These are phyloP conservation scores for Rhododendron kiyosumense DNA, from an alignment of 148 eudicot genomes.

Conservation along the genomic window DNA sequence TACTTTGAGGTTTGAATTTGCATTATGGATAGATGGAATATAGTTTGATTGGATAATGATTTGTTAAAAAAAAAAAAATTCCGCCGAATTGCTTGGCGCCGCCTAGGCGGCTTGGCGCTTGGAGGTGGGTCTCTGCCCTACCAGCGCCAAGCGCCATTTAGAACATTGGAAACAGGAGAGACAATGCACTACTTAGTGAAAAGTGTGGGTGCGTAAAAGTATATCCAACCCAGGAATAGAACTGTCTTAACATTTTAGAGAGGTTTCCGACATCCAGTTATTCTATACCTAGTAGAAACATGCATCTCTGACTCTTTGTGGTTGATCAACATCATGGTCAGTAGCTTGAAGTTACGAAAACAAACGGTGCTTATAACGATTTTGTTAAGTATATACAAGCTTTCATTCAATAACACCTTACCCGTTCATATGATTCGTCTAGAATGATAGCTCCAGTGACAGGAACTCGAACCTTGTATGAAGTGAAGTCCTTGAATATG, in stretches of 20 bases:
- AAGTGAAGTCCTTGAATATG: conserved; percentile 96
- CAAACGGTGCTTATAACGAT: not conserved
- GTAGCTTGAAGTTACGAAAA: not conserved
- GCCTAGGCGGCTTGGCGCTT: too few species aligned
- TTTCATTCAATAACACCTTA: conserved; percentile 31
- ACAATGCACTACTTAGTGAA: not conserved
- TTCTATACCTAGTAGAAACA: not conserved
- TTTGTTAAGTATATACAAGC: not conserved
- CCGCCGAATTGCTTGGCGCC: too few species aligned
- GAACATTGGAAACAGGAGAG: not conserved
- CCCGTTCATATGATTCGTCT: conserved; percentile 84
- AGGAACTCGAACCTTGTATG: conserved; percentile 97
- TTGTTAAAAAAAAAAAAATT: too few species aligned
- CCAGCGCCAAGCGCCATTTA: too few species aligned
- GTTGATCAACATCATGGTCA: not conserved
- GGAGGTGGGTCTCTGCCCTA: too few species aligned
- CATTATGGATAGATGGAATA: too few species aligned
- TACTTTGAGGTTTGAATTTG: too few species aligned
- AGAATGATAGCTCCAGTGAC: conserved; percentile 97
- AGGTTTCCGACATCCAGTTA: not conserved
- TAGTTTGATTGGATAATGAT: too few species aligned
- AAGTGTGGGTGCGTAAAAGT: not conserved
- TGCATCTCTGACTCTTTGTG: not conserved
- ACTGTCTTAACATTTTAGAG: not conserved
- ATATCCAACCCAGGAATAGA: not conserved